Evolutionary conservation across 2,329 filamentous ascomycete species (phyloP), one percentile per base, ranked within the genome.

Genomic region (Paecilomyces sp.): DNA sequence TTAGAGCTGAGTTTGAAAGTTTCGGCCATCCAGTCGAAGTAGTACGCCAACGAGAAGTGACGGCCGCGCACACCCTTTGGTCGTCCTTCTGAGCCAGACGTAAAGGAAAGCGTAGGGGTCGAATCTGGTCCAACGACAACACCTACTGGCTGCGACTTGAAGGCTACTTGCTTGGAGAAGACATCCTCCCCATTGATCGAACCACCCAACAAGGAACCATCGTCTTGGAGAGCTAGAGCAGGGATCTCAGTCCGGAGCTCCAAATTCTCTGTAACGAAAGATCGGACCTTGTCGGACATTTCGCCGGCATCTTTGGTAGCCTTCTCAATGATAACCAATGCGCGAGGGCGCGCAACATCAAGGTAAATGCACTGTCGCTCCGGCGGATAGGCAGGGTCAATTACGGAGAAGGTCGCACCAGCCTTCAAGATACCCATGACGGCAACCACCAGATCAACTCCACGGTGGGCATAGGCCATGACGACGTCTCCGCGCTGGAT

Each of bases 11-110:
- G 81, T 55, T 85, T 80, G 73, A 97, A 97, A 1, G 80, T 85
- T 75, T 94, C 79, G 0, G 91, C 86, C 93, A 97, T 97, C 92
- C 92, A 97, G 22, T 88, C 86, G 70, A 93, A 95, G 77, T 96
- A 97, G 67, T 89, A 87, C 1, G 91, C 85, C 62, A 97, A 79
- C 56, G 86, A 89, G 77, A 89, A 97, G 75, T 97, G 93, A 13
- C 93, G 84, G 0, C 93, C 92, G 59, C 87, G 83, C 12, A 97
- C 93, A 66, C 91, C 91, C 79, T 96, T 96, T 34, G 91, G 92
- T 64, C 84, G 81, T 54, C 90, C 91, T 76, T 95, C 90, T 0
- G 76, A 78, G 12, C 92, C 91, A 6, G 81, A 85, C 1, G 89
- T 92, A 71, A 90, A 92, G 30, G 80, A 84, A 1, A 96, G 79